A percentile compares a stretch with the other conserved stretches of the same genome.
phyloP scores from a whole-genome alignment of 306 rosid species.

The Echinosophora koreensis region DNA sequence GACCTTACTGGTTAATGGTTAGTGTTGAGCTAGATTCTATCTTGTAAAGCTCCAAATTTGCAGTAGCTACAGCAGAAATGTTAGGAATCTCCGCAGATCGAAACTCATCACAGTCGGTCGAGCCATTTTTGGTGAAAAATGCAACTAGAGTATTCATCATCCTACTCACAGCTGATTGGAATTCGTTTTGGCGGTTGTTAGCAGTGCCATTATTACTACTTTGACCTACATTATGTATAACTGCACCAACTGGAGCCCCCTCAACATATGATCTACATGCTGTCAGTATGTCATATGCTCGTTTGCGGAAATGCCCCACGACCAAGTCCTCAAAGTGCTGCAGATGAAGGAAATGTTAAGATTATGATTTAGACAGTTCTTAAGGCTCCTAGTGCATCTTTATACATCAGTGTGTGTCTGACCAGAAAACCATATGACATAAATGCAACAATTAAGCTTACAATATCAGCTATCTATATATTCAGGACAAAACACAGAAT shows the following conservation, averaged over 20 bases:
- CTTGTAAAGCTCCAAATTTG: slow-evolving; percentile 44
- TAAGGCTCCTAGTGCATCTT: neutral
- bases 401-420: neutral
- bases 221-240: slow-evolving; percentile 33
- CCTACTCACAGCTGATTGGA: slow-evolving; percentile 57
- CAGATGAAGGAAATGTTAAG: slow-evolving; percentile 41
- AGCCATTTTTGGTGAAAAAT: slow-evolving; percentile 71
- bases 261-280: slow-evolving; percentile 69
- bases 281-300: slow-evolving; percentile 61
- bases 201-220: neutral
- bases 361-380: slow-evolving; percentile 13
- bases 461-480: neutral
- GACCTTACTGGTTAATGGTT: slow-evolving; percentile 26
- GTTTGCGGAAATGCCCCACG: slow-evolving; percentile 58
- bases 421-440: slow-evolving; percentile 5
- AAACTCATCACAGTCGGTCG: slow-evolving; percentile 67
- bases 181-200: slow-evolving; percentile 47
- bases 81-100: slow-evolving; percentile 45
- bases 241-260: slow-evolving; percentile 70
- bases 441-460: neutral
- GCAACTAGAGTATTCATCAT: slow-evolving; percentile 71
- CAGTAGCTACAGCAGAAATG: slow-evolving; percentile 37
- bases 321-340: slow-evolving; percentile 85
- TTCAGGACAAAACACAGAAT: neutral
- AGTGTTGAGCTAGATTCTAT: slow-evolving; percentile 26